Evolutionary conservation across 176 grass and related monocot genomes (phyloP).

Genomic region (Hordeum marinum): DNA sequence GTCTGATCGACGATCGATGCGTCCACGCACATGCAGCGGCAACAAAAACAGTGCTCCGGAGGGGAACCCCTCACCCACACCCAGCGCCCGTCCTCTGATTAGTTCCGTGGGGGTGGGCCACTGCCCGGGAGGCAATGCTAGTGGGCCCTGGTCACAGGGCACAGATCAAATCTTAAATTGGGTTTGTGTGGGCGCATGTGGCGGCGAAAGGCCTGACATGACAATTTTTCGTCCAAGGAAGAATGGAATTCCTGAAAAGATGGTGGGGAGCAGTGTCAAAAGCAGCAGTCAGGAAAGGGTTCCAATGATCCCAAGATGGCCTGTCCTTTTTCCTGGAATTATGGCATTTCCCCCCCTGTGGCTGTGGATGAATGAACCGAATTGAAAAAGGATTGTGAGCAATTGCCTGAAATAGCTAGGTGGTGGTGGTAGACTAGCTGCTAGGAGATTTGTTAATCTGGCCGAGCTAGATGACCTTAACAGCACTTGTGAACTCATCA

Average conservation of each 20-base stretch:
- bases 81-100: neutral
- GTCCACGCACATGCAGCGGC: constrained; percentile 33
- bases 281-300: constrained; percentile 43
- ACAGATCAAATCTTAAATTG: constrained; percentile 39
- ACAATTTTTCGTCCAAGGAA: constrained; percentile 40
- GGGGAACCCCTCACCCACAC: constrained; percentile 47
- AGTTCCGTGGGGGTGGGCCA: neutral
- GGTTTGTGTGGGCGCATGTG: constrained; percentile 42
- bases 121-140: too few species aligned
- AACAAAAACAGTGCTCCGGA: constrained; percentile 51
- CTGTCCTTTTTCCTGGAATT: constrained; percentile 21
- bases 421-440: neutral
- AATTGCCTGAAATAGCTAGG: neutral
- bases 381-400: neutral
- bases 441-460: neutral
- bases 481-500: neutral
- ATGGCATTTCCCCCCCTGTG: constrained; percentile 5
- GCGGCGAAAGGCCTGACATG: constrained; percentile 60
- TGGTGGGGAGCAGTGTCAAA: constrained; percentile 33
- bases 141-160: neutral
- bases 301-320: constrained; percentile 43
- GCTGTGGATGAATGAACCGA: neutral
- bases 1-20: too few species aligned
- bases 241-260: neutral
- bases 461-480: neutral